These are phyloP conservation scores for Leccinum subspadiceum DNA, from an alignment of 1,284 basidiomycete genomes.

Conservation along the genomic window DNA sequence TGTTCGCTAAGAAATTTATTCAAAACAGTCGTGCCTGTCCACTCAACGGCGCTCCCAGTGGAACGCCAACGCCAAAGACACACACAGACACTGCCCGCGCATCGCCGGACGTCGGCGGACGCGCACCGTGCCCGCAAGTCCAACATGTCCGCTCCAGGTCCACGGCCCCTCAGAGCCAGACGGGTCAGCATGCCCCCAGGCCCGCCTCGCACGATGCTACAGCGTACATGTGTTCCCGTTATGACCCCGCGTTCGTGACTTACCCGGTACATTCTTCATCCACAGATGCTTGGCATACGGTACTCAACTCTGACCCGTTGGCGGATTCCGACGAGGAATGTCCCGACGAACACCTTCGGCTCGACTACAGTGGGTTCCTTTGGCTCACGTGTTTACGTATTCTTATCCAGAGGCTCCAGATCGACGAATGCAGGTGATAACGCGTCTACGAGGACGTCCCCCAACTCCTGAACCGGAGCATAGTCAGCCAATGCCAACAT, in stretches of 20 bases:
- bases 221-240: slow-evolving; percentile 45
- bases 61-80: slow-evolving; percentile 31
- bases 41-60: slow-evolving; percentile 11
- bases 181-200: slow-evolving; percentile 26
- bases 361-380: slow-evolving; percentile 58
- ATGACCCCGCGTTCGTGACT: slow-evolving; percentile 31
- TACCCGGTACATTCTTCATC: slow-evolving; percentile 47
- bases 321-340: slow-evolving; percentile 71
- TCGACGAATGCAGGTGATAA: slow-evolving; percentile 57
- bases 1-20: slow-evolving; percentile 12
- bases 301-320: slow-evolving; percentile 61
- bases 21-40: slow-evolving; percentile 21
- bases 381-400: slow-evolving; percentile 17
- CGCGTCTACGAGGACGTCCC: slow-evolving; percentile 49
- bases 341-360: slow-evolving; percentile 56
- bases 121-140: slow-evolving; percentile 27
- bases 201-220: slow-evolving; percentile 40
- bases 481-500: slow-evolving; percentile 15
- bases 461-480: slow-evolving; percentile 43
- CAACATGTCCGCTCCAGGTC: slow-evolving; percentile 21
- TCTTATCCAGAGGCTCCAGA: slow-evolving; percentile 35
- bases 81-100: slow-evolving; percentile 22
- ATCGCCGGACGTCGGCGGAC: slow-evolving; percentile 31
- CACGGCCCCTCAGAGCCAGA: slow-evolving; percentile 25
- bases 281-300: slow-evolving; percentile 66